Percentiles rank a stretch among this genome's conserved stretches.
Conservation (phyloP, 164 flowering plant species). For the Santalum album region DNA sequence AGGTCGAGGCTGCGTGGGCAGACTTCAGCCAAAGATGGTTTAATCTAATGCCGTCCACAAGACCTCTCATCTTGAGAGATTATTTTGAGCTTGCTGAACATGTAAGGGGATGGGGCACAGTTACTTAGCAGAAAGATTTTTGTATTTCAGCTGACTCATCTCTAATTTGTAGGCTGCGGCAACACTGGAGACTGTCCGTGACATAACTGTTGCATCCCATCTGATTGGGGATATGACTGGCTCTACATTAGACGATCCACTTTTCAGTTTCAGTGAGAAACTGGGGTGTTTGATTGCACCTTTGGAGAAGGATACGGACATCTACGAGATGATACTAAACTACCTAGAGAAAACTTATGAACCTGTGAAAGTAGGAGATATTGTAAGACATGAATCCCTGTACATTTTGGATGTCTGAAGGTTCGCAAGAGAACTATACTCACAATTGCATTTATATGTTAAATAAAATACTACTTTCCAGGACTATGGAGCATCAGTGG, state of each 20-base stretch:
- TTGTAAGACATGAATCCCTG: conserved; percentile 25
- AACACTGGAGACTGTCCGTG: conserved; percentile 53
- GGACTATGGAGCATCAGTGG: conserved; percentile 59
- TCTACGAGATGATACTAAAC: conserved; percentile 61
- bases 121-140: too few relatives aligned
- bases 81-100: conserved; percentile 60
- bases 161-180: conserved; percentile 49
- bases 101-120: conserved; percentile 22
- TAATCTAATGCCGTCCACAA: conserved; percentile 54
- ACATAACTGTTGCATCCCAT: conserved; percentile 55
- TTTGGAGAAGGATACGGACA: conserved; percentile 53
- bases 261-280: conserved; percentile 44
- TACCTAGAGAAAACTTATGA: conserved; percentile 79
- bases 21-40: conserved; percentile 77
- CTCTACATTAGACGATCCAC: conserved; percentile 63
- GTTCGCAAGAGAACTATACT: too few relatives aligned
- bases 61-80: conserved; percentile 56
- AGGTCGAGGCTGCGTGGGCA: conserved; percentile 43
- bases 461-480: conserved; percentile 13
- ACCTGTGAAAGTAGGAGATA: conserved; percentile 53
- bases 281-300: conserved; percentile 50
- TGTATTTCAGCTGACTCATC: too few relatives aligned
- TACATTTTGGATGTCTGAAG: too few relatives aligned
- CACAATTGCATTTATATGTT: too few relatives aligned
- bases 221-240: conserved; percentile 71